These are phyloP conservation scores for Eucalyptus polyanthemos DNA, from an alignment of 345 rosid species.

Conservation along the genomic window DNA sequence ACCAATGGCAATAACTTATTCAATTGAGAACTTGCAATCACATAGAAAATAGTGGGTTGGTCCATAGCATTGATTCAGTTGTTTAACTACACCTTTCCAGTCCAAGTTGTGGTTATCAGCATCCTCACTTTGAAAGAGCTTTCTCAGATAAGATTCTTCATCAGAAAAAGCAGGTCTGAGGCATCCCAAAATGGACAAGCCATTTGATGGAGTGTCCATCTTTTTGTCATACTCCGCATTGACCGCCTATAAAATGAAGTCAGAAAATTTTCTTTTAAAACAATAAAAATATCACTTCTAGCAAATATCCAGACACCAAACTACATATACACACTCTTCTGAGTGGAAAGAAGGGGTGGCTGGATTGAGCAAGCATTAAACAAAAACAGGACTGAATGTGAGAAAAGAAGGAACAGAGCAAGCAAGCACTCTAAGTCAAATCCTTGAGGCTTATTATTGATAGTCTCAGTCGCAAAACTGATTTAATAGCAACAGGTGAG, in stretches of 20 bases:
- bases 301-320: background rate
- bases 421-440: background rate
- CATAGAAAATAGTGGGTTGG: background rate
- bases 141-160: constrained; percentile 67
- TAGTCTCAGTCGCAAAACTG: background rate
- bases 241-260: constrained; percentile 28
- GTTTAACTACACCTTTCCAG: constrained; percentile 38
- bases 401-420: background rate
- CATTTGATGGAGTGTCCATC: constrained; percentile 84
- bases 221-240: constrained; percentile 37
- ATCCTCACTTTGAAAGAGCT: constrained; percentile 32
- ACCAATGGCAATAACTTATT: background rate
- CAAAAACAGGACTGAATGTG: background rate
- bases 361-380: background rate
- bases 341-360: background rate
- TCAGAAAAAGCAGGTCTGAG: constrained; percentile 73
- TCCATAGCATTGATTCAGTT: background rate
- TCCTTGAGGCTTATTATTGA: background rate
- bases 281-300: background rate
- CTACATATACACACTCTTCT: background rate
- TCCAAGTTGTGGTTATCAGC: constrained; percentile 41
- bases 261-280: background rate
- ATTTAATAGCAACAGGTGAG: background rate
- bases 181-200: constrained; percentile 77
- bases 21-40: background rate